A percentile compares a stretch with the other conserved stretches of the same genome.
These are phyloP conservation scores for Colletotrichum sp. DNA, from an alignment of 2,329 filamentous ascomycete species.

Conservation along the genomic window DNA sequence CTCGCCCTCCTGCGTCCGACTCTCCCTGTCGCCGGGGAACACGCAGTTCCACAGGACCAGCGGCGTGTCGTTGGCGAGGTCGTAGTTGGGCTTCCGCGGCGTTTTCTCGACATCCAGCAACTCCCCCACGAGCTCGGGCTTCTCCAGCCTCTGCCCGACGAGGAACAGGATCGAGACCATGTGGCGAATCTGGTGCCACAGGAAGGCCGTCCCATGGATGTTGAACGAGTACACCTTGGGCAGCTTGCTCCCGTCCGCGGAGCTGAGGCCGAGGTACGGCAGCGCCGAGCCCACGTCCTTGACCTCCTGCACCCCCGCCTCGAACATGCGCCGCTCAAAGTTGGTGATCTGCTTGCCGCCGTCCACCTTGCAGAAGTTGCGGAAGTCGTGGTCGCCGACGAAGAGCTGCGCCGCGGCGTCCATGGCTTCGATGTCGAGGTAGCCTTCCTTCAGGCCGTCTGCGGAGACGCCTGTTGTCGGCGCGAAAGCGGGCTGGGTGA, in stretches of 20 bases:
- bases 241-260: slow-evolving; percentile 23
- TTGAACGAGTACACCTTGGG: slow-evolving; percentile 86
- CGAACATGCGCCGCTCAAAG: slow-evolving; percentile 79
- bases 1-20: slow-evolving; percentile 31
- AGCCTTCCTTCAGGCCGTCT: slow-evolving; percentile 62
- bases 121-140: slow-evolving; percentile 71
- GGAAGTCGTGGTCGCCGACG: slow-evolving; percentile 88
- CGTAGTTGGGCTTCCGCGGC: slow-evolving; percentile 82
- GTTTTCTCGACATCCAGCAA: slow-evolving; percentile 75
- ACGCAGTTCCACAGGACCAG: slow-evolving; percentile 96
- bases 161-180: slow-evolving; percentile 94
- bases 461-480: slow-evolving; percentile 61
- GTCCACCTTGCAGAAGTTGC: slow-evolving; percentile 97
- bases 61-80: slow-evolving; percentile 88
- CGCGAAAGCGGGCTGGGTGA: slow-evolving; percentile 88
- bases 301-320: slow-evolving; percentile 78
- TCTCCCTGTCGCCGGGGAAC: slow-evolving; percentile 63
- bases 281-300: slow-evolving; percentile 56
- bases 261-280: slow-evolving; percentile 52
- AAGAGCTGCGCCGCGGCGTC: slow-evolving; percentile 77
- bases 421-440: slow-evolving; percentile 90
- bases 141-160: slow-evolving; percentile 86
- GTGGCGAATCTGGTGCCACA: slow-evolving; percentile 98
- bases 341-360: slow-evolving; percentile 86
- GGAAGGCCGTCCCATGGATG: slow-evolving; percentile 87